Percentiles rank a stretch among this genome's conserved stretches.
These are phyloP conservation scores for Coemansia sp. DNA, from an alignment of 371 early-diverging fungal genomes.

Conservation along the genomic window DNA sequence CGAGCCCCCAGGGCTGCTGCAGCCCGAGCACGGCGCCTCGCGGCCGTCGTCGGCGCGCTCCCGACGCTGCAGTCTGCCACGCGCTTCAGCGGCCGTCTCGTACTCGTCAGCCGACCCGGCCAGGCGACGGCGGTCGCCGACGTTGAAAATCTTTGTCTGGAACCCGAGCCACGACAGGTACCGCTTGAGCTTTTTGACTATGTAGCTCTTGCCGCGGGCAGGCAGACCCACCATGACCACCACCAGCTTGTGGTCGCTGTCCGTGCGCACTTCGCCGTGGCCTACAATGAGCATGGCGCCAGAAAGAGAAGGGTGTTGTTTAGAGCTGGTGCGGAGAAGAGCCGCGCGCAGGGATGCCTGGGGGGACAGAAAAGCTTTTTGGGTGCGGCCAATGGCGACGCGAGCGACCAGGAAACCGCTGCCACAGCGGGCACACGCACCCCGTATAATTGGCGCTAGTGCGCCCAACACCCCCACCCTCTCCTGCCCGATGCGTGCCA, in stretches of 20 bases:
- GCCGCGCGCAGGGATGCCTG: neutral
- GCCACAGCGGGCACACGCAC: no score
- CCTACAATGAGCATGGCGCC: conserved; percentile 37
- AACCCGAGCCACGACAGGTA: conserved; percentile 96
- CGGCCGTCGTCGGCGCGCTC: neutral
- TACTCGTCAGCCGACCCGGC: conserved; percentile 68
- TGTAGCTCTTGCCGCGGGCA: conserved; percentile 89
- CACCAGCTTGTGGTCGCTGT: conserved; percentile 51
- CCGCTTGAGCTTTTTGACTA: conserved; percentile 89
- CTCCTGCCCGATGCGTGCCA: neutral
- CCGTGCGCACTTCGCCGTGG: conserved; percentile 45
- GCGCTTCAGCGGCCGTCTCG: conserved; percentile 33
- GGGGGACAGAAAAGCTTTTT: no score
- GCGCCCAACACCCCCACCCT: neutral
- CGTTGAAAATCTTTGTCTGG: conserved; percentile 89
- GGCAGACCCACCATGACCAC: conserved; percentile 73
- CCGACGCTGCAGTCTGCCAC: neutral
- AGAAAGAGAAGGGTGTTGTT: neutral
- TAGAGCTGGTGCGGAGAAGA: neutral
- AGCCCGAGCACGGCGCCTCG: conserved; percentile 16
- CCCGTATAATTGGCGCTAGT: no score
- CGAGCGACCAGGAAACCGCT: no score
- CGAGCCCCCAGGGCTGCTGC: conserved; percentile 10
- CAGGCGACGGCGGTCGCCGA: conserved; percentile 91
- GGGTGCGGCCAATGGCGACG: neutral